Base-by-base conservation (phyloP, 495 filamentous ascomycete genomes). In the Penicillium chermesinum region DNA sequence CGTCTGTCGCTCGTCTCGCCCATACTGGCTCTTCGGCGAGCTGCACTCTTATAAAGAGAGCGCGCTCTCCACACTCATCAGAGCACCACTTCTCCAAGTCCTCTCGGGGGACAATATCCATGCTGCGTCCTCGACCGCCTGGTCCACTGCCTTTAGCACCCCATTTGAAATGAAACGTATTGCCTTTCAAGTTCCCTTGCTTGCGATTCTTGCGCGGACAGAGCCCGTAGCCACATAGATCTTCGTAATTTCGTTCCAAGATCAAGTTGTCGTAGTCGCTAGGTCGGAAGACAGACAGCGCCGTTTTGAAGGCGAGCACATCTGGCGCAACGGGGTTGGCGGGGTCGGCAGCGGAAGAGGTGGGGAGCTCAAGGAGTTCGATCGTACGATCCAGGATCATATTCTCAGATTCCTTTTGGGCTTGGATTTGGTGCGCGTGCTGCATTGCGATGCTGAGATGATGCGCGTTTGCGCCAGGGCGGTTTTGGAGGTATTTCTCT, bases 71-170 rank as follows among this genome's bases (percentile, higher is more conserved):
- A 73, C 93, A 98, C 14, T 71, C 72, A 37, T 86, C 78, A 1
- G 82, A 86, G 62, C 93, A 98, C 88, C 94, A 98, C 59, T 85
- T 84, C 66, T 94, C 89, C 8, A 91, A 55, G 55, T 84, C 78
- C 44, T 81, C 78, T 7, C 71, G 76, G n/a, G 77, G 73, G 9
- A 85, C 80, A 34, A 85, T 78, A 17, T 77, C 75, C 64, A 80
- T 69, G 43, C 76, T 69, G 30, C 69, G 59, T 36, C 75, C 69
- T 3, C 67, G 65, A 16, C 75, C 73, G 55, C 65, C 72, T 42
- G 79, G 64, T 52, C 75, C 78, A 50, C 73, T 74, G 18, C 79
- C 72, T 49, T 70, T 73, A 1, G 64, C 54, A 27, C 70, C 71
- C 43, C 66, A 70, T 17, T 77, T 65, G 36, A 82, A 73, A 14